Conservation (phyloP, 345 rosid genomes). For the Gossypioides kirkii region DNA sequence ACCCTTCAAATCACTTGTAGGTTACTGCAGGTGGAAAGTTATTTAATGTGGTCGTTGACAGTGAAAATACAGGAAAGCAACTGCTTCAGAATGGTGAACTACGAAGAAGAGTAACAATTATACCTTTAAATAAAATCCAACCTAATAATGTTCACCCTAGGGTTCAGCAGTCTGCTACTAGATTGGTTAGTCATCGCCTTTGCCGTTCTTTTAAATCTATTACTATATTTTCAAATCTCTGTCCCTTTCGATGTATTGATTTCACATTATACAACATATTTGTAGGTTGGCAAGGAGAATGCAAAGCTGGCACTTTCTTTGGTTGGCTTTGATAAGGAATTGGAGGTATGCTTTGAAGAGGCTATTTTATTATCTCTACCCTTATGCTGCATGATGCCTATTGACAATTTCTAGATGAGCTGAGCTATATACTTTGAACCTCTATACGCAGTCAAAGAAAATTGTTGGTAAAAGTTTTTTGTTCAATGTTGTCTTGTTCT, state of each 20-base stretch:
- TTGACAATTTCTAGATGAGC: background rate
- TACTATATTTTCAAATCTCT: background rate
- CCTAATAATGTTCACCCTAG: slow-evolving; percentile 43
- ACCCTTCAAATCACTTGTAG: slow-evolving; percentile 36
- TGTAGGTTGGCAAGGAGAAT: slow-evolving; percentile 89
- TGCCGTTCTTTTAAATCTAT: background rate
- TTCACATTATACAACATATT: slow-evolving; percentile 7
- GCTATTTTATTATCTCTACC: slow-evolving; percentile 13
- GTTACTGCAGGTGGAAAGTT: slow-evolving; percentile 93
- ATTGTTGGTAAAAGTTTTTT: slow-evolving; percentile 6
- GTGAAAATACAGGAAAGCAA: slow-evolving; percentile 86
- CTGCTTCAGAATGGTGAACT: slow-evolving; percentile 94
- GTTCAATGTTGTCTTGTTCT: slow-evolving; percentile 4
- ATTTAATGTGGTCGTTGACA: slow-evolving; percentile 86
- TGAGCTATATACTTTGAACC: background rate
- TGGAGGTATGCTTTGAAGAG: slow-evolving; percentile 46
- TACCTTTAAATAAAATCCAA: slow-evolving; percentile 89
- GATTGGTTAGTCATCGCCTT: slow-evolving; percentile 55
- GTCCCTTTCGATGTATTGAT: background rate
- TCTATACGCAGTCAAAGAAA: background rate
- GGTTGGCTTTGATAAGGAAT: slow-evolving; percentile 69
- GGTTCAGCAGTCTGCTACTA: slow-evolving; percentile 67
- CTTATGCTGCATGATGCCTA: background rate
- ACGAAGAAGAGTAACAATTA: slow-evolving; percentile 83
- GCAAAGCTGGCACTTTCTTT: slow-evolving; percentile 90